A percentile compares a stretch with the other conserved stretches of the same genome.
phyloP scores from a whole-genome alignment of 306 rosid genomes.

The Rosa multiflora region DNA sequence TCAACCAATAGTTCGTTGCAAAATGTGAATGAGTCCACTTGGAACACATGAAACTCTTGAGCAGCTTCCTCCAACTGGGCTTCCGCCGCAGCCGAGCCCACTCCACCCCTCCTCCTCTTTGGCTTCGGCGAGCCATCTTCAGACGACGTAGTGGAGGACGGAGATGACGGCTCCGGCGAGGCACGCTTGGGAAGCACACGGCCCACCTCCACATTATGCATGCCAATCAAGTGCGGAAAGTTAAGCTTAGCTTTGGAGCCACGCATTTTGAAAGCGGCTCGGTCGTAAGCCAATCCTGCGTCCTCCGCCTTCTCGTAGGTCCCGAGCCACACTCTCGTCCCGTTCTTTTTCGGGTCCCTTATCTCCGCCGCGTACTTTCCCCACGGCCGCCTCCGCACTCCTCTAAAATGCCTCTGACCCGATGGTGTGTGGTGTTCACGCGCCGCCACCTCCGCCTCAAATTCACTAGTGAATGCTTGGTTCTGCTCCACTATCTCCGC shows the following conservation, averaged over 20 bases:
- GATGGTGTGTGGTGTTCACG: neutral
- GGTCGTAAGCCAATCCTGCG: slow-evolving; percentile 62
- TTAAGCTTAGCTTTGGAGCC: slow-evolving; percentile 64
- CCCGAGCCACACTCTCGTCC: slow-evolving; percentile 65
- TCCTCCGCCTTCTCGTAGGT: slow-evolving; percentile 47
- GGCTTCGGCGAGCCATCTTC: neutral
- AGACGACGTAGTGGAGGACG: neutral
- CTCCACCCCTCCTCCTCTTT: neutral
- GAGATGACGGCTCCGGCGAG: neutral
- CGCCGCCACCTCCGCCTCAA: neutral
- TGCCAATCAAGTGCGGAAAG: slow-evolving; percentile 51
- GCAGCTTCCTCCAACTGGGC: slow-evolving; percentile 1
- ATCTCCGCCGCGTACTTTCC: slow-evolving; percentile 69
- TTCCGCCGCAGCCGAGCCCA: neutral
- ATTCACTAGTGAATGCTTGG: neutral
- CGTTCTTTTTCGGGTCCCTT: slow-evolving; percentile 40
- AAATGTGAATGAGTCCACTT: neutral
- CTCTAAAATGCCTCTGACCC: slow-evolving; percentile 25
- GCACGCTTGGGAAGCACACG: slow-evolving; percentile 12
- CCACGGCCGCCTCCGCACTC: slow-evolving; percentile 68
- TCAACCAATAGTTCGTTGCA: neutral
- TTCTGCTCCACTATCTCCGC: neutral
- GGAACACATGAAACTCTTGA: neutral
- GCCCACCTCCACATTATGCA: slow-evolving; percentile 2
- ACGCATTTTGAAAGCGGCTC: slow-evolving; percentile 56